Percentiles rank a stretch among this genome's conserved stretches.
These are phyloP conservation scores for Madurella mycetomatis DNA, from an alignment of 2,329 filamentous ascomycete species.

Conservation along the genomic window DNA sequence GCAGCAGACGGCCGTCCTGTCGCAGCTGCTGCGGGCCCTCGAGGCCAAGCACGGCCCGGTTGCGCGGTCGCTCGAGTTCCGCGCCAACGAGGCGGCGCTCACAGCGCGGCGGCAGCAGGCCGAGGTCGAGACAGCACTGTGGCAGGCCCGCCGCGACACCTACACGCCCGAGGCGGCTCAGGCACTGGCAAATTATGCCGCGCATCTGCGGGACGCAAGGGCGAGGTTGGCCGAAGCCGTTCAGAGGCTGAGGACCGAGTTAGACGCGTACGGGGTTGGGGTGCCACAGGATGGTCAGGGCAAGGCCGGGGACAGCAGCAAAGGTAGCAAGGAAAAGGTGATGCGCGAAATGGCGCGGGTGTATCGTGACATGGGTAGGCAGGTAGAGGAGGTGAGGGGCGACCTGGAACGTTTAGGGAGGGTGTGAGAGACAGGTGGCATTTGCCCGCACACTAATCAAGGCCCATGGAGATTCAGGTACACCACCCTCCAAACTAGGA, in stretches of 20 bases:
- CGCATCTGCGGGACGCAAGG: slow-evolving; percentile 47
- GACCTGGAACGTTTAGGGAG: slow-evolving; percentile 38
- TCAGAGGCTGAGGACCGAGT: slow-evolving; percentile 38
- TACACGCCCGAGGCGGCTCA: slow-evolving; percentile 42
- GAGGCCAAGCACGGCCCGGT: slow-evolving; percentile 53
- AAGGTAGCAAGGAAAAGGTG: slow-evolving; percentile 40
- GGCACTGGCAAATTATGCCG: slow-evolving; percentile 44
- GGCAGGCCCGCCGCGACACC: slow-evolving; percentile 35
- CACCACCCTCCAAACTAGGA: too few species aligned
- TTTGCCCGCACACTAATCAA: too few species aligned
- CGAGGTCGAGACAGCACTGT: slow-evolving; percentile 35
- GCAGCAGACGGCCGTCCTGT: slow-evolving; percentile 37
- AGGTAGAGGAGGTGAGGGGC: slow-evolving; percentile 46
- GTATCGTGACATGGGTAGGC: slow-evolving; percentile 46
- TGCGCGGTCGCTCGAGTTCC: slow-evolving; percentile 48
- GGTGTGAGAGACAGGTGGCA: slow-evolving; percentile 12
- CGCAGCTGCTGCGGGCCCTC: slow-evolving; percentile 44
- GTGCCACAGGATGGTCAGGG: slow-evolving; percentile 24
- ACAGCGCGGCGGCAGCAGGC: slow-evolving; percentile 40
- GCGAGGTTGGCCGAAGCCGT: slow-evolving; percentile 43
- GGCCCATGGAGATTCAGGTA: too few species aligned
- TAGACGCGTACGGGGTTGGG: slow-evolving; percentile 48
- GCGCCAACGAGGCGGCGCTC: slow-evolving; percentile 42
- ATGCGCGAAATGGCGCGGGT: slow-evolving; percentile 52
- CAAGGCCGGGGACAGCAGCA: slow-evolving; percentile 29